Conservation (phyloP, 208 protist species). For the Acanthamoeba castellanii region DNA sequence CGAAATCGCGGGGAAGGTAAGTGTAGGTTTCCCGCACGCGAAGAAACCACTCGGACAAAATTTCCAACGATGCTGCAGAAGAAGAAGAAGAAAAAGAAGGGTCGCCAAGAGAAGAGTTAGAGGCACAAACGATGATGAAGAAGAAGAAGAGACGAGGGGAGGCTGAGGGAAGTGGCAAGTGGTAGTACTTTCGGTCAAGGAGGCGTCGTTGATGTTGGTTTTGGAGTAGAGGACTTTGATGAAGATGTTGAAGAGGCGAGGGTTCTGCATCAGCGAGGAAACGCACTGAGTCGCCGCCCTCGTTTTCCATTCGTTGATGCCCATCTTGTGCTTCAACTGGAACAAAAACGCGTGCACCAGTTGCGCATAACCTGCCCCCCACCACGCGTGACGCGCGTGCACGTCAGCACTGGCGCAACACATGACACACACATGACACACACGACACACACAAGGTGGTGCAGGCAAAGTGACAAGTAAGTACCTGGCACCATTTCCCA, state of each 20-base stretch:
- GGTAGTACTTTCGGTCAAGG: conserved; percentile 14
- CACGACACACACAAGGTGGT: not conserved
- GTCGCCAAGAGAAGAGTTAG: too few species aligned
- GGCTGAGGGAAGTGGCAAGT: not conserved
- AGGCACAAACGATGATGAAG: not conserved
- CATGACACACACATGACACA: too few species aligned
- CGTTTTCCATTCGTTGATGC: conserved; percentile 51
- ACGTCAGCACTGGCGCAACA: not conserved
- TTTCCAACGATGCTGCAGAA: conserved; percentile 30
- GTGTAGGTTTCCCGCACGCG: conserved; percentile 9
- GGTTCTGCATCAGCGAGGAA: conserved; percentile 42
- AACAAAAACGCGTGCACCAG: conserved; percentile 65
- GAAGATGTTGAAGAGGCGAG: conserved; percentile 47
- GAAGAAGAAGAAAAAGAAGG: not conserved
- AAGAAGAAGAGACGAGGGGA: not conserved
- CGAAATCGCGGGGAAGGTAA: conserved; percentile 48
- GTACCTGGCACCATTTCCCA: conserved; percentile 54
- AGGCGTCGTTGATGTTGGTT: conserved; percentile 33
- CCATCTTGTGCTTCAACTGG: conserved; percentile 52
- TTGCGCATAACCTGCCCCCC: conserved; percentile 30
- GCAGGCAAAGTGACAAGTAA: not conserved
- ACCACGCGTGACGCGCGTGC: too few species aligned
- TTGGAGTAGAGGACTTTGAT: conserved; percentile 68
- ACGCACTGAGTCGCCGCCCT: conserved; percentile 4
- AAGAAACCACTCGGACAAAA: conserved; percentile 57